Percentiles rank a stretch among this genome's conserved stretches.
Evolutionary conservation across 2,329 filamentous ascomycete genomes (phyloP).

Genomic region (Helminthosporium solani): DNA sequence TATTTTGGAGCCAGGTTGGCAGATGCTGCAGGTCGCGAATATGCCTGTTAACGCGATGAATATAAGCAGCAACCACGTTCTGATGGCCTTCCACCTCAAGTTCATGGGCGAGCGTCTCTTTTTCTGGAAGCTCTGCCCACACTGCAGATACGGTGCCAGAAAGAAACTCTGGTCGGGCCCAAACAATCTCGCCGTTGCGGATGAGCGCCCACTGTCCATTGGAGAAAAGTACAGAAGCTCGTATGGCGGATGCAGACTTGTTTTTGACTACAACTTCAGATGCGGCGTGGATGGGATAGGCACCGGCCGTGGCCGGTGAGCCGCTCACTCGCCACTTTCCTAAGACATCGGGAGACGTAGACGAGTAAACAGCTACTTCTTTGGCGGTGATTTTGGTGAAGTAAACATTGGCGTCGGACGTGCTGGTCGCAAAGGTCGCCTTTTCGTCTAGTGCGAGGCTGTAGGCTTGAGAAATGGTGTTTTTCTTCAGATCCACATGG

Average conservation of each 20-base stretch:
- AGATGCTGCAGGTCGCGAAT: slow-evolving; percentile 73
- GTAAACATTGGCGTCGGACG: slow-evolving; percentile 77
- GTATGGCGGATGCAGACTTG: slow-evolving; percentile 69
- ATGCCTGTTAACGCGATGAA: slow-evolving; percentile 83
- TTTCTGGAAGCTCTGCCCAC: slow-evolving; percentile 75
- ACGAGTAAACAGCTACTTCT: slow-evolving; percentile 73
- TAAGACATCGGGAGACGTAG: slow-evolving; percentile 72
- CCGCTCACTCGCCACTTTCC: slow-evolving; percentile 68
- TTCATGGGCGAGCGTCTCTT: slow-evolving; percentile 73
- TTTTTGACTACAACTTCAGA: slow-evolving; percentile 80
- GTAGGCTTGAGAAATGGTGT: slow-evolving; percentile 73
- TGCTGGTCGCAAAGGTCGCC: slow-evolving; percentile 78
- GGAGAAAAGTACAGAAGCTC: slow-evolving; percentile 67
- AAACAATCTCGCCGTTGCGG: slow-evolving; percentile 76
- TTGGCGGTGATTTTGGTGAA: slow-evolving; percentile 79
- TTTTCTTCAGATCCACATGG: slow-evolving; percentile 72
- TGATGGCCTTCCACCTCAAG: slow-evolving; percentile 84
- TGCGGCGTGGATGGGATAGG: slow-evolving; percentile 63
- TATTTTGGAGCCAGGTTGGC: slow-evolving; percentile 67
- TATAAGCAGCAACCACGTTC: slow-evolving; percentile 76
- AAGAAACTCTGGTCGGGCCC: slow-evolving; percentile 80
- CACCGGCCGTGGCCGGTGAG: slow-evolving; percentile 30
- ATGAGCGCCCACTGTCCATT: slow-evolving; percentile 78
- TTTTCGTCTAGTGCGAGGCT: slow-evolving; percentile 69
- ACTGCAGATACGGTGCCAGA: slow-evolving; percentile 76